Percentiles rank a stretch among this genome's conserved stretches.
Evolutionary conservation across 2,329 filamentous ascomycete species (phyloP).

Genomic region (Capronia coronata): DNA sequence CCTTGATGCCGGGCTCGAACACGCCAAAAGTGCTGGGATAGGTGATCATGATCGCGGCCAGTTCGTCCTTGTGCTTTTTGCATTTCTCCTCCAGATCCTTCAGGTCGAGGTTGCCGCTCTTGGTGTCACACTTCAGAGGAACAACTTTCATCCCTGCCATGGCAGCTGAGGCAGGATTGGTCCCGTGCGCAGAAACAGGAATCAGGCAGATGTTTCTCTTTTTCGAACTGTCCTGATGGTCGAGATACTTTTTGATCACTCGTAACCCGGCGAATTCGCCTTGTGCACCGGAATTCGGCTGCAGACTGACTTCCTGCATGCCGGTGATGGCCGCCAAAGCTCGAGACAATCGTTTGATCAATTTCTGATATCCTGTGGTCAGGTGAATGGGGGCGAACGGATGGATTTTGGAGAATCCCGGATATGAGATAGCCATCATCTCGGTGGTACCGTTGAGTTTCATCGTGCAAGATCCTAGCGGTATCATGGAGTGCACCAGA

Average conservation of each 20-base stretch:
- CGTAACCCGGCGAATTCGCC: constrained; percentile 89
- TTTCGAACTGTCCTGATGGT: constrained; percentile 56
- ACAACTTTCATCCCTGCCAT: constrained; percentile 96
- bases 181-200: constrained; percentile 89
- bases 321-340: constrained; percentile 80
- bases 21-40: constrained; percentile 94
- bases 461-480: constrained; percentile 95
- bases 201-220: constrained; percentile 89
- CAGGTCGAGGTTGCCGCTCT: constrained; percentile 84
- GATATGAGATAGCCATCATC: constrained; percentile 79
- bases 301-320: constrained; percentile 81
- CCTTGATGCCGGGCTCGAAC: constrained; percentile 83
- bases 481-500: constrained; percentile 94
- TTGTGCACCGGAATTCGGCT: constrained; percentile 93
- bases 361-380: constrained; percentile 59
- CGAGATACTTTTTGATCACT: constrained; percentile 77
- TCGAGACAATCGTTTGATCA: constrained; percentile 66
- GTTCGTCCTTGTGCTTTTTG: constrained; percentile 74
- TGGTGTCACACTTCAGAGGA: constrained; percentile 79
- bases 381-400: constrained; percentile 64
- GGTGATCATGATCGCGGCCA: constrained; percentile 93
- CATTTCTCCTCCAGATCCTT: constrained; percentile 81
- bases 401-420: constrained; percentile 71
- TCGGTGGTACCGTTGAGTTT: constrained; percentile 92
- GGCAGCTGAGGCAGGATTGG: constrained; percentile 87